A percentile compares a stretch with the other conserved stretches of the same genome.
These are phyloP conservation scores for Psophocarpus tetragonolobus DNA, from an alignment of 306 rosid genomes.

Conservation along the genomic window DNA sequence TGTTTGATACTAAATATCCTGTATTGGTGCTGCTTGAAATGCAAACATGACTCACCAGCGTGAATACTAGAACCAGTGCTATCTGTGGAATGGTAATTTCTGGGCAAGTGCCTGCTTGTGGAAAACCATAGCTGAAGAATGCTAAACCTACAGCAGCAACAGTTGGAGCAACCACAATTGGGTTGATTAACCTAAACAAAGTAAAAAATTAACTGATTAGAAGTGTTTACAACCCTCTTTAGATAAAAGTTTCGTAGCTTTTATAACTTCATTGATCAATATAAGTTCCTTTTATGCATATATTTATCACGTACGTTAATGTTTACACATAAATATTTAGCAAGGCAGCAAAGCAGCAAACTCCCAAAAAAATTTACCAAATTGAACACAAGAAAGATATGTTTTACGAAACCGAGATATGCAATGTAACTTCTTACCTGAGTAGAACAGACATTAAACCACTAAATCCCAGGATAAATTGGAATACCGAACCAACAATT, in stretches of 20 bases:
- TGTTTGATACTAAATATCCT: neutral
- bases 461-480: conserved; percentile 79
- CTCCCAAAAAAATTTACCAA: neutral
- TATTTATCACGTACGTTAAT: neutral
- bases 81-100: conserved; percentile 89
- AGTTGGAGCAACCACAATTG: conserved; percentile 94
- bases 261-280: conserved; percentile 6
- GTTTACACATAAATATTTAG: neutral
- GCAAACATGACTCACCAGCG: conserved; percentile 59
- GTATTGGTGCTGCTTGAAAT: conserved; percentile 1
- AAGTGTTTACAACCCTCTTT: neutral
- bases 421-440: conserved; percentile 53
- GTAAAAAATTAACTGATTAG: conserved; percentile 5
- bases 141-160: conserved; percentile 96
- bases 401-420: conserved; percentile 14
- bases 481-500: conserved; percentile 86
- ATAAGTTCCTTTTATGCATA: conserved; percentile 23
- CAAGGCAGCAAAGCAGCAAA: neutral
- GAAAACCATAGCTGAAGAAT: conserved; percentile 94
- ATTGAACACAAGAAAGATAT: conserved; percentile 16
- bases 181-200: conserved; percentile 76
- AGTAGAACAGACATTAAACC: conserved; percentile 85
- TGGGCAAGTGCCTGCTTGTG: conserved; percentile 86
- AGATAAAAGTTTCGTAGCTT: conserved; percentile 19
- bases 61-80: conserved; percentile 72